These are phyloP conservation scores for Platanthera zijinensis DNA, from an alignment of 106 monocot genomes.

Conservation along the genomic window DNA sequence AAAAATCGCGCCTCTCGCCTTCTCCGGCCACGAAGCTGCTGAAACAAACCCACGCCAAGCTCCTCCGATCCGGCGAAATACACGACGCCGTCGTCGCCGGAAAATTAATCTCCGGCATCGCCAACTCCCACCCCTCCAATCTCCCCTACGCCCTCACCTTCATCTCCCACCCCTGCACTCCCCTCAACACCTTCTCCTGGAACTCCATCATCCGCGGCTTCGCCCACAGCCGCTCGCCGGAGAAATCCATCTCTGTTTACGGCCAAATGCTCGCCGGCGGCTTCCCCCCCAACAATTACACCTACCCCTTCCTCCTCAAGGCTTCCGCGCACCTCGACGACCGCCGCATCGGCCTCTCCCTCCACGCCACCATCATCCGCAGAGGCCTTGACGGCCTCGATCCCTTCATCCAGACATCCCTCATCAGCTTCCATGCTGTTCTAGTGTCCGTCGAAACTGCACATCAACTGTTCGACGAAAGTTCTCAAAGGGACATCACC, in stretches of 20 bases:
- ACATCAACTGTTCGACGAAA: slow-evolving; percentile 34
- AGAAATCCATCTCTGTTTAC: slow-evolving; percentile 22
- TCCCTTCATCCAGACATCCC: slow-evolving; percentile 39
- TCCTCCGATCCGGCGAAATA: slow-evolving; percentile 27
- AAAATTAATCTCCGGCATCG: slow-evolving; percentile 25
- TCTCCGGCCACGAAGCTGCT: not conserved
- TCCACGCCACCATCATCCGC: slow-evolving; percentile 43
- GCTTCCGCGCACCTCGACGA: slow-evolving; percentile 27
- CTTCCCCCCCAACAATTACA: slow-evolving; percentile 55
- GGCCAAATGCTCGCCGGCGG: slow-evolving; percentile 25
- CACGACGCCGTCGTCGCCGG: slow-evolving; percentile 20
- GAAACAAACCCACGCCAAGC: slow-evolving; percentile 28
- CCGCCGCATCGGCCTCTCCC: slow-evolving; percentile 19
- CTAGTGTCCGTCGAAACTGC: slow-evolving; percentile 17
- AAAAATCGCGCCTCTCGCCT: not conserved
- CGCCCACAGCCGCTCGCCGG: slow-evolving; percentile 33
- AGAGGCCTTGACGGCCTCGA: slow-evolving; percentile 45
- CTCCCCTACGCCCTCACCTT: slow-evolving; percentile 14
- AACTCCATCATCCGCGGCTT: slow-evolving; percentile 30
- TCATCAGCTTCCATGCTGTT: slow-evolving; percentile 32
- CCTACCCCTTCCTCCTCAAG: slow-evolving; percentile 52
- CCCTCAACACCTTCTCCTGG: slow-evolving; percentile 19
- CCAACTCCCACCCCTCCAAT: slow-evolving; percentile 11
- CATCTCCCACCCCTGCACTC: slow-evolving; percentile 8
- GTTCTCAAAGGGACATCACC: slow-evolving; percentile 34